A percentile compares a stretch with the other conserved stretches of the same genome.
phyloP scores from a whole-genome alignment of 305 asterid genomes.

The Fraxinus ornus region DNA sequence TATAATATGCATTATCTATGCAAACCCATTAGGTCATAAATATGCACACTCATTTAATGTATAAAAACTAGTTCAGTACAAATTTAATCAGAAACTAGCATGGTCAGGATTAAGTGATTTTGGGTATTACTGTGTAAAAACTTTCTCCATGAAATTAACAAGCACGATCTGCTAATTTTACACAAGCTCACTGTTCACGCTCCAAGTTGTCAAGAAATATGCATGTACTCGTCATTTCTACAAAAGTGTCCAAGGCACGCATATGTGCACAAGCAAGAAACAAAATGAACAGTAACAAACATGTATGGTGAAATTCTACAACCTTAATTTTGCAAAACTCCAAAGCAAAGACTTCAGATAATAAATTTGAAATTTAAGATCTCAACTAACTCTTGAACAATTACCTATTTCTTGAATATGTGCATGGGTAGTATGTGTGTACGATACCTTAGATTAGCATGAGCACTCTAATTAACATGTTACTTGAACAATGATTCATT shows the following conservation, averaged over 20 bases:
- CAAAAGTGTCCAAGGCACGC: neutral
- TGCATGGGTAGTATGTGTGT: neutral
- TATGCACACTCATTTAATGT: neutral
- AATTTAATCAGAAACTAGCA: neutral
- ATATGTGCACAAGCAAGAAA: neutral
- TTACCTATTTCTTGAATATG: neutral
- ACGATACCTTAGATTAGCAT: neutral
- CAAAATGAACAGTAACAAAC: neutral
- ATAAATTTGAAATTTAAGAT: neutral
- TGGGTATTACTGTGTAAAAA: neutral
- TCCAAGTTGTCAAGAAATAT: neutral
- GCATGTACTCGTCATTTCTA: neutral
- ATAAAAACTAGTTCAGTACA: neutral
- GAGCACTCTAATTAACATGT: neutral
- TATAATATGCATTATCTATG: slow-evolving; percentile 6
- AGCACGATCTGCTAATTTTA: neutral
- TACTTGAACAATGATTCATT: neutral
- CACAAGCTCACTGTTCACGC: neutral
- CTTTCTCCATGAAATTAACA: neutral
- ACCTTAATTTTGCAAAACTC: neutral
- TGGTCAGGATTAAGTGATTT: neutral
- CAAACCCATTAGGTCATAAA: slow-evolving; percentile 9
- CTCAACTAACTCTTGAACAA: neutral
- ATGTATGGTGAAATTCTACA: neutral
- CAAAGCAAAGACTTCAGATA: neutral